Evolutionary conservation across 257 asterid species (phyloP), one percentile per base, ranked within the genome.

Genomic region (Solanum dulcamara): DNA sequence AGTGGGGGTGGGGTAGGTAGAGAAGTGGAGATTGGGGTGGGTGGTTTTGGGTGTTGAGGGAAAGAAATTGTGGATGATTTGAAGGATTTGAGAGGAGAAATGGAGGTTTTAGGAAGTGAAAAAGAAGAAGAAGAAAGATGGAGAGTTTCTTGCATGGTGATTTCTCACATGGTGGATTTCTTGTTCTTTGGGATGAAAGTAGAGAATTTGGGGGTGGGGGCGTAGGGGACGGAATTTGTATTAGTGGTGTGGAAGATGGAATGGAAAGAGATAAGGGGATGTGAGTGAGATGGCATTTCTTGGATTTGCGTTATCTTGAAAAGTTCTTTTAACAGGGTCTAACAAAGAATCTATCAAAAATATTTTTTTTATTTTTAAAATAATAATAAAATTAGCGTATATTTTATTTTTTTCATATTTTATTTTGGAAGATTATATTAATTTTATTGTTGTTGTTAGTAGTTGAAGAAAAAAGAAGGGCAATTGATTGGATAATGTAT

Each of bases 111-210:
- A 87, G 33, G 89, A 83, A 0, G 79, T 18, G 87, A 88, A 80
- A 84, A 88, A 40, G 83, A 87, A 75, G 79, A 74, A 77, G 85
- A 30, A 11, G 87, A 22, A 37, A 86, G 83, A 57, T 81, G 91
- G 87, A 86, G 89, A 60, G 91, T 88, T 75, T 89, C 90, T 75
- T 79, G 90, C 92, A 89, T 89, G 86, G 72, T 81, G 40, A 44
- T 18, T 10, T 32, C 37, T 59, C 71, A 70, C 66, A 75, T 35
- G 44, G 55, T 33, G 46, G 22, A 20, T 68, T 48, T 84, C 37
- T 81, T 37, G 55, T 28, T 64, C 11, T 6, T 67, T 67, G 75
- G 10, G 40, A 66, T 14, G 40, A 20, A 37, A 35, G 20, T 70
- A 50, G 80, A 35, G 30, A 12, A 30, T 66, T 30, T 30, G 10